phyloP scores from a whole-genome alignment of 495 filamentous ascomycete genomes.

The Xylaria venustula region DNA sequence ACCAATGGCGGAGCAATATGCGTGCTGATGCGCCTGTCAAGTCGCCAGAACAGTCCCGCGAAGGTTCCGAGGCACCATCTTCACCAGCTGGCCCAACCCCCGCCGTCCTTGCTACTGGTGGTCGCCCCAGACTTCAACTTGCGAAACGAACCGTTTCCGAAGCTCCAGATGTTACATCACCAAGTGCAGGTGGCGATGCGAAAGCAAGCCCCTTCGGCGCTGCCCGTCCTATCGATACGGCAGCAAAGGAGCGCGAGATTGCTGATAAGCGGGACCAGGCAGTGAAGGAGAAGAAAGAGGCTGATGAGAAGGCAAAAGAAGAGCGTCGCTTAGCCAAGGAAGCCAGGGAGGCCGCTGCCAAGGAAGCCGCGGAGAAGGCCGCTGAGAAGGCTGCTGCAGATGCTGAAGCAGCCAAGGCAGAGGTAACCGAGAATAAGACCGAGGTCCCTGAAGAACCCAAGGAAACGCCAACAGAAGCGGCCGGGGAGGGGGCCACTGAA shows the following conservation, averaged over 20 bases:
- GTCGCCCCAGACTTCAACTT: slow-evolving; percentile 77
- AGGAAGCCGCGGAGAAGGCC: slow-evolving; percentile 54
- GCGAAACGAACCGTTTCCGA: slow-evolving; percentile 87
- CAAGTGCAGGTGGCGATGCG: slow-evolving; percentile 54
- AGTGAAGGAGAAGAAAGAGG: slow-evolving; percentile 78
- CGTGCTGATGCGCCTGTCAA: slow-evolving; percentile 62
- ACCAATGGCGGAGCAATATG: slow-evolving; percentile 84
- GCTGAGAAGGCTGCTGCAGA: slow-evolving; percentile 44
- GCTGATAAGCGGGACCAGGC: slow-evolving; percentile 79
- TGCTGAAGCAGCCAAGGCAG: slow-evolving; percentile 36
- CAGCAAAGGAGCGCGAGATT: slow-evolving; percentile 79
- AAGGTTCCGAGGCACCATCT: slow-evolving; percentile 66
- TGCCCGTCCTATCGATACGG: slow-evolving; percentile 85
- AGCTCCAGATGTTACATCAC: slow-evolving; percentile 48
- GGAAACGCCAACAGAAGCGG: slow-evolving; percentile 18
- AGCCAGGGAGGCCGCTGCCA: slow-evolving; percentile 62
- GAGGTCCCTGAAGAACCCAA: slow-evolving; percentile 21
- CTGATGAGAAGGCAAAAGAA: slow-evolving; percentile 79
- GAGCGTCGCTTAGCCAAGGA: slow-evolving; percentile 69
- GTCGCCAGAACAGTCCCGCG: slow-evolving; percentile 43
- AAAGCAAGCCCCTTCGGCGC: slow-evolving; percentile 93
- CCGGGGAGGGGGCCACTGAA: slow-evolving; percentile 28
- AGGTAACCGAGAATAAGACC: slow-evolving; percentile 24
- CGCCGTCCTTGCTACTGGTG: slow-evolving; percentile 50
- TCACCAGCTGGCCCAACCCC: slow-evolving; percentile 56